Evolutionary conservation across 129 eudicot genomes (phyloP).

Genomic region (Ambrosia artemisiifolia): DNA sequence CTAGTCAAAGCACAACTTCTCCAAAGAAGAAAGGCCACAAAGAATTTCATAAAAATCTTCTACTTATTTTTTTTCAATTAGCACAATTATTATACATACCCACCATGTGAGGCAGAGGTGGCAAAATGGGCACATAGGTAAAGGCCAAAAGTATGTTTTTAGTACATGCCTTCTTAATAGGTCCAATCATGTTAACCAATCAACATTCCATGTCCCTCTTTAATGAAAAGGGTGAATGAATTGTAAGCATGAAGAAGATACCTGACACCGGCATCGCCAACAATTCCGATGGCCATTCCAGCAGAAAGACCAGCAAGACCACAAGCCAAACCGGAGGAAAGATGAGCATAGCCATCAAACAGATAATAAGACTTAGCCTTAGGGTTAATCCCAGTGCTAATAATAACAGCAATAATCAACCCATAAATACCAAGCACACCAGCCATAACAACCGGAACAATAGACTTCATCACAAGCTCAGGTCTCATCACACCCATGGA

Average conservation of each 20-base stretch:
- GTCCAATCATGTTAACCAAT: neutral
- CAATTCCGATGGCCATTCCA: constrained; percentile 52
- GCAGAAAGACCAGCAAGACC: constrained; percentile 52
- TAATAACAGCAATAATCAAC: constrained; percentile 63
- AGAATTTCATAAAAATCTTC: neutral
- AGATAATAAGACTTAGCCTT: constrained; percentile 44
- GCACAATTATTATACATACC: neutral
- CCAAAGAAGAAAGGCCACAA: neutral
- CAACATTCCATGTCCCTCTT: too few species aligned
- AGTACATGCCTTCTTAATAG: neutral
- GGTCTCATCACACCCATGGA: constrained; percentile 74
- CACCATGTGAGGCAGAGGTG: neutral
- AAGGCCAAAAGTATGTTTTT: neutral
- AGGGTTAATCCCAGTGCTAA: constrained; percentile 60
- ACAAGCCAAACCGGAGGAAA: constrained; percentile 57
- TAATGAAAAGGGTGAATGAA: too few species aligned
- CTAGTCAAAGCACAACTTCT: neutral
- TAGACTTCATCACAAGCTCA: constrained; percentile 65
- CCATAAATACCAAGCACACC: constrained; percentile 65
- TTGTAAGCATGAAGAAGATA: too few species aligned
- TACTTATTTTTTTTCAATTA: neutral
- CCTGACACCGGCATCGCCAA: constrained; percentile 69
- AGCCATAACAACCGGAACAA: constrained; percentile 68
- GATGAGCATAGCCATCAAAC: constrained; percentile 60
- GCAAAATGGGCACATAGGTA: neutral